Percentiles rank a stretch among this genome's conserved stretches.
These are phyloP conservation scores for Lotus japonicus DNA, from an alignment of 306 rosid species.

Conservation along the genomic window DNA sequence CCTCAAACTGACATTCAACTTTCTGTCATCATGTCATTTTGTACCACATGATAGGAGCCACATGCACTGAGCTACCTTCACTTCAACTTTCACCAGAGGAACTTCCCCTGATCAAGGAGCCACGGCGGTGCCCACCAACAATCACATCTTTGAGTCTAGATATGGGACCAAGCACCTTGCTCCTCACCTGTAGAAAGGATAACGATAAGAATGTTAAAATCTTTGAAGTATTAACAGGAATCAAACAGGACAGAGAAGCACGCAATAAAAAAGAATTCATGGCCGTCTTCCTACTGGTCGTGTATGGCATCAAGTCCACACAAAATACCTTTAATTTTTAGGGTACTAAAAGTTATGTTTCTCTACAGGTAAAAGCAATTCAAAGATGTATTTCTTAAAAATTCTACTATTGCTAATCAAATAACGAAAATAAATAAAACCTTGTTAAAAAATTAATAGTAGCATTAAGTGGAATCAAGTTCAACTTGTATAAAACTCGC, in stretches of 20 bases:
- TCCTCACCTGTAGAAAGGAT: constrained; percentile 39
- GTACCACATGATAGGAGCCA: not conserved
- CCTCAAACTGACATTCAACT: constrained; percentile 25
- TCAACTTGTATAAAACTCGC: not conserved
- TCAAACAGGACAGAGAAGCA: not conserved
- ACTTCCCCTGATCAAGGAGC: constrained; percentile 59
- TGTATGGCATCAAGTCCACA: not conserved
- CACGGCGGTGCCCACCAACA: constrained; percentile 66
- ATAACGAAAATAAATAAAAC: not conserved
- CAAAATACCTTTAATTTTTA: not conserved
- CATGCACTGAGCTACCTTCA: not conserved
- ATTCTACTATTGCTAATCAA: not conserved
- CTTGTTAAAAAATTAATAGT: not conserved
- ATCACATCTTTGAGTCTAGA: constrained; percentile 77
- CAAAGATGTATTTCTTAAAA: not conserved
- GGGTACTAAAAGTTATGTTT: not conserved
- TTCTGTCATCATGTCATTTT: constrained; percentile 65
- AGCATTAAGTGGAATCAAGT: not conserved
- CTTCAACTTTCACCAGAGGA: constrained; percentile 32
- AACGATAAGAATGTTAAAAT: constrained; percentile 6
- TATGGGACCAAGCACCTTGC: constrained; percentile 63
- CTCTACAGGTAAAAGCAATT: not conserved
- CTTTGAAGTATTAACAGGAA: not conserved
- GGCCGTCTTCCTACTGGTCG: not conserved
- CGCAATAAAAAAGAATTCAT: not conserved